Conservation (phyloP, 2,329 filamentous ascomycete genomes). For the Phialocephala sp. region DNA sequence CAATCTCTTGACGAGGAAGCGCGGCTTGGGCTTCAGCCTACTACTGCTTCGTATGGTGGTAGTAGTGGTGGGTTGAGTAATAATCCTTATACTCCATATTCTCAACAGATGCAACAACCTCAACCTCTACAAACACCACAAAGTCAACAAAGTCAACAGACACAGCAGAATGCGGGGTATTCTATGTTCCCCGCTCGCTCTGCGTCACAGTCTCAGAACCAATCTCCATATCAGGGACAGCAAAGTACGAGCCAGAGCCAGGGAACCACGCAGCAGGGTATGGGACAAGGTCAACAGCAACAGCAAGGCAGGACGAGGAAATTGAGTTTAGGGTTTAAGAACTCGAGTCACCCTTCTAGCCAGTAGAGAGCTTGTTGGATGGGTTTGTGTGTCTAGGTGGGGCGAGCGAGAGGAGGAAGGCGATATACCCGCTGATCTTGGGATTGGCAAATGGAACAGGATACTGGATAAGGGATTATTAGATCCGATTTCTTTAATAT, state of each 20-base stretch:
- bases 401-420: background rate
- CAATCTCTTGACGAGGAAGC: conserved; percentile 36
- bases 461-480: background rate
- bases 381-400: too few relatives aligned
- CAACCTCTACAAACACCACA: too few relatives aligned
- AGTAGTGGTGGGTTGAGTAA: background rate
- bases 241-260: background rate
- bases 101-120: too few relatives aligned
- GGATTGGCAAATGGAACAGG: background rate
- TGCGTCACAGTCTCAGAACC: background rate
- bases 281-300: background rate
- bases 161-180: conserved; percentile 17
- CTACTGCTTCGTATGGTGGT: background rate
- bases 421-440: background rate
- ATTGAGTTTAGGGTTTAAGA: conserved; percentile 24
- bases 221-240: conserved; percentile 10
- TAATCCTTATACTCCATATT: conserved; percentile 5
- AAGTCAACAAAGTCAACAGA: background rate
- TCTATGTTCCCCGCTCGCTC: conserved; percentile 16
- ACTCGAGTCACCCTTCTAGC: background rate
- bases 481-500: too few relatives aligned
- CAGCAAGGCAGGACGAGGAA: conserved; percentile 17
- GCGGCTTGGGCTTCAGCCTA: conserved; percentile 26
- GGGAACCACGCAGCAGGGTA: background rate
- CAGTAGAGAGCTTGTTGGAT: background rate